phyloP scores from a whole-genome alignment of 176 grass and related monocot species.

The Triticum monococcum region DNA sequence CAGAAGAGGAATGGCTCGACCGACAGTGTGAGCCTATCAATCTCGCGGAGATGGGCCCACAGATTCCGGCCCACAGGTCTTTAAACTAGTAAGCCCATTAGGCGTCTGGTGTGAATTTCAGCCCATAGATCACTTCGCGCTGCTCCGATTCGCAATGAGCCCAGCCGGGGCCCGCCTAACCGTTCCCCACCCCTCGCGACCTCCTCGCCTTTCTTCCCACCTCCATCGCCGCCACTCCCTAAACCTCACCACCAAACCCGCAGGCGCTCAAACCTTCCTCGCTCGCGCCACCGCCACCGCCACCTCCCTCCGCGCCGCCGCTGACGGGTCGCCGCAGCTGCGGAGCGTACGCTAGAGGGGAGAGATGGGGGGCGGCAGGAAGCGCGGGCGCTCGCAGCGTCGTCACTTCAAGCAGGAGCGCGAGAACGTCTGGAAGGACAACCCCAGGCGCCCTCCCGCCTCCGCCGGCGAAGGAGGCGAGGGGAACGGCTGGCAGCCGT shows the following conservation, averaged over 20 bases:
- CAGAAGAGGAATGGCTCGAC: too few relatives aligned
- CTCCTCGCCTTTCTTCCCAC: not conserved
- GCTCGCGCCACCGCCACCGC: not conserved
- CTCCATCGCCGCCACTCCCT: conserved; percentile 38
- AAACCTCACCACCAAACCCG: conserved; percentile 25
- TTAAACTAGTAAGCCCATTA: not conserved
- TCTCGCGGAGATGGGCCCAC: too few relatives aligned
- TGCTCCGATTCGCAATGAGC: not conserved
- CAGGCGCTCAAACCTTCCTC: not conserved
- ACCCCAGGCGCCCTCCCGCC: conserved; percentile 43
- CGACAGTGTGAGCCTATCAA: too few relatives aligned
- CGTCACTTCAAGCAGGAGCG: conserved; percentile 91
- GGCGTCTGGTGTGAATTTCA: not conserved
- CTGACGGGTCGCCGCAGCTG: not conserved
- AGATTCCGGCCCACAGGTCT: too few relatives aligned
- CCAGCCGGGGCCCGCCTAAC: not conserved
- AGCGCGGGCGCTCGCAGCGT: conserved; percentile 98
- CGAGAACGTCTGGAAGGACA: conserved; percentile 95
- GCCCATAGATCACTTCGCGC: not conserved
- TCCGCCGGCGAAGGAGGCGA: conserved; percentile 15
- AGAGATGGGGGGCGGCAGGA: conserved; percentile 75
- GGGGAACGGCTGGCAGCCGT: conserved; percentile 63
- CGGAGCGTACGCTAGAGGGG: conserved; percentile 1
- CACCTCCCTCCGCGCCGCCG: not conserved
- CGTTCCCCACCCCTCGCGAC: not conserved